phyloP scores from a whole-genome alignment of 2,329 filamentous ascomycete species.

The Exophiala calicioides region DNA sequence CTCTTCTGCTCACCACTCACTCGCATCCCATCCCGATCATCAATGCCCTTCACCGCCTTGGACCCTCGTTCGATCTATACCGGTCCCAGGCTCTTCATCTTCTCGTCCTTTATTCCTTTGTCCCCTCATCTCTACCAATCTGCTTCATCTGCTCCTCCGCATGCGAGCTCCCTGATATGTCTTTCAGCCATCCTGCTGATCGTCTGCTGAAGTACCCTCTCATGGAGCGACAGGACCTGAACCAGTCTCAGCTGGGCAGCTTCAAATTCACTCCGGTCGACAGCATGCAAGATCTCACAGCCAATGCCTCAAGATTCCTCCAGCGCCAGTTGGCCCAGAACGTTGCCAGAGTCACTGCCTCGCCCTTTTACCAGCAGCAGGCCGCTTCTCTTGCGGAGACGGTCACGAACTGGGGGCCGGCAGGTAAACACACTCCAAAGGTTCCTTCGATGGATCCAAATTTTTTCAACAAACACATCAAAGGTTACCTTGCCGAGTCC shows the following conservation, averaged over 20 bases:
- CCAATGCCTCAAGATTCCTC: slow-evolving; percentile 13
- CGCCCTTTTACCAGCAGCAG: not conserved
- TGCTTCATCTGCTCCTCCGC: slow-evolving; percentile 6
- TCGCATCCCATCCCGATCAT: not conserved
- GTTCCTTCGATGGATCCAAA: slow-evolving; percentile 10
- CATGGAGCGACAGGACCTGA: slow-evolving; percentile 32
- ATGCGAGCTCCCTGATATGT: slow-evolving; percentile 2
- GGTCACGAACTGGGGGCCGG: no score
- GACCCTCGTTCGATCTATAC: not conserved
- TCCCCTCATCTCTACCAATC: slow-evolving; percentile 4
- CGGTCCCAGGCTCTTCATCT: not conserved
- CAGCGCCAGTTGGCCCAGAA: slow-evolving; percentile 12
- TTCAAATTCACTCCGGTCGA: slow-evolving; percentile 33
- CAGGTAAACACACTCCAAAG: not conserved
- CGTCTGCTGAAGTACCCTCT: slow-evolving; percentile 28
- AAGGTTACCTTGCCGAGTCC: slow-evolving; percentile 25
- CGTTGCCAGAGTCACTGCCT: not conserved
- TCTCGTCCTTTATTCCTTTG: slow-evolving; percentile 1
- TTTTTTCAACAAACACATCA: slow-evolving; percentile 30
- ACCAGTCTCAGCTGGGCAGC: slow-evolving; percentile 31
- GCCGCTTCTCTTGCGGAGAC: no score
- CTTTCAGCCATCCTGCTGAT: slow-evolving; percentile 13
- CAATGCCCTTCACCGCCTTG: not conserved
- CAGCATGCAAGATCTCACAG: slow-evolving; percentile 13
- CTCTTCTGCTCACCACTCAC: not conserved